Conservation (phyloP, 1,139 yeast genomes). For the Blastobotrys buckinghamii region DNA sequence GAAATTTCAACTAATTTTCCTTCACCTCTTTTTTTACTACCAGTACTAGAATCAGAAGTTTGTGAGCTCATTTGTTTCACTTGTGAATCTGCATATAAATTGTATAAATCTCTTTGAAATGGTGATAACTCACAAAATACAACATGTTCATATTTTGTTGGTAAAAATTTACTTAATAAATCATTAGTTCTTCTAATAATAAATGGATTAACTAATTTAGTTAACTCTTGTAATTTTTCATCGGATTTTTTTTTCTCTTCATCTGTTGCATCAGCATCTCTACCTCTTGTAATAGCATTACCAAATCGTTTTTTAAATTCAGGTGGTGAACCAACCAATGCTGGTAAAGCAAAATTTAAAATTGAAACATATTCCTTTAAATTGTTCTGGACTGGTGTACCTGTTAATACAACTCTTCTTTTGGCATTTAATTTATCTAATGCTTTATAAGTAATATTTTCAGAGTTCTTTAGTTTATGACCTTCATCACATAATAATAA, state of each 20-base stretch:
- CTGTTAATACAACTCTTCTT: slow-evolving; percentile 87
- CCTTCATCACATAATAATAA: slow-evolving; percentile 94
- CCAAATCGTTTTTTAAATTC: slow-evolving; percentile 88
- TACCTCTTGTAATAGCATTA: slow-evolving; percentile 67
- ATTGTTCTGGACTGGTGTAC: slow-evolving; percentile 97
- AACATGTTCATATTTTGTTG: slow-evolving; percentile 94
- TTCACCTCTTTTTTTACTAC: slow-evolving; percentile 6
- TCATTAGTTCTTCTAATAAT: slow-evolving; percentile 96
- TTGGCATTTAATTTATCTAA: slow-evolving; percentile 76
- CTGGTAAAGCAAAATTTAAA: slow-evolving; percentile 91
- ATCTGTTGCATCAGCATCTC: slow-evolving; percentile 89
- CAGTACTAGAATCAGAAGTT: neutral
- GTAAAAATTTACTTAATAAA: slow-evolving; percentile 84
- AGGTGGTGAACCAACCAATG: slow-evolving; percentile 73
- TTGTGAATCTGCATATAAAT: slow-evolving; percentile 71
- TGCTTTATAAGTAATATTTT: slow-evolving; percentile 86
- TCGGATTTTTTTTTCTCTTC: slow-evolving; percentile 71
- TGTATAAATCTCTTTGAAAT: slow-evolving; percentile 65
- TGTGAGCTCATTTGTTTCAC: slow-evolving; percentile 37
- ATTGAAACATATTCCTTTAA: slow-evolving; percentile 90
- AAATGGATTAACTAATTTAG: slow-evolving; percentile 75
- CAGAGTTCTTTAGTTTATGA: slow-evolving; percentile 91
- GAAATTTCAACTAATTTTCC: slow-evolving; percentile 74
- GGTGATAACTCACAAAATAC: slow-evolving; percentile 81
- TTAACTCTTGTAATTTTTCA: slow-evolving; percentile 59